A percentile compares a stretch with the other conserved stretches of the same genome.
Evolutionary conservation across 805 yeast species (phyloP).

Genomic region (Zygotorulaspora danielsina): DNA sequence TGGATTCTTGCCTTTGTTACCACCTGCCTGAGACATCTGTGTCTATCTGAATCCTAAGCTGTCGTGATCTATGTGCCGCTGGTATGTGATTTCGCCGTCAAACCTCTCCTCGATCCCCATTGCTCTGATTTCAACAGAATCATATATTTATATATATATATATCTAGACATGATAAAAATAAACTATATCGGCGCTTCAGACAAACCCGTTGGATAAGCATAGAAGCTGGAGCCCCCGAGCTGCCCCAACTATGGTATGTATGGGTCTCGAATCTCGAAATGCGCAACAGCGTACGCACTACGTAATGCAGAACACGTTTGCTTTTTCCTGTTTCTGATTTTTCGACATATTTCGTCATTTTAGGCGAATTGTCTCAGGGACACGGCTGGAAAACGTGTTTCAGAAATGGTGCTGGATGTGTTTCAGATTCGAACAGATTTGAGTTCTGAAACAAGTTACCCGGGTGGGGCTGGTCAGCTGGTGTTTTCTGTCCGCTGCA

Average conservation of each 20-base stretch:
- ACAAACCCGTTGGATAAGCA: too few relatives aligned
- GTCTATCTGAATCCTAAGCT: background rate
- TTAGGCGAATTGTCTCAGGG: background rate
- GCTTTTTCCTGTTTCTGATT: background rate
- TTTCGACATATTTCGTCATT: constrained; percentile 1
- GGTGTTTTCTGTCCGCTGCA: too few relatives aligned
- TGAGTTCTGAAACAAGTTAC: too few relatives aligned
- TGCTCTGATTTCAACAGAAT: background rate
- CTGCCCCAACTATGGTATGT: background rate
- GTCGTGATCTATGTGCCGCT: background rate
- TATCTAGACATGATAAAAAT: too few relatives aligned
- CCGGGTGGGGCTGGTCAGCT: too few relatives aligned
- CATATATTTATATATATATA: background rate
- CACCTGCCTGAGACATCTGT: constrained; percentile 6
- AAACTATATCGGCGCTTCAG: too few relatives aligned
- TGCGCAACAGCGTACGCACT: background rate
- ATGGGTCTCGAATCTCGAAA: background rate
- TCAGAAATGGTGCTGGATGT: background rate
- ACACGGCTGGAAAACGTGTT: background rate
- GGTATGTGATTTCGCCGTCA: too few relatives aligned
- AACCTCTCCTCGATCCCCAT: too few relatives aligned
- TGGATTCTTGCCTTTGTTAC: constrained; percentile 2
- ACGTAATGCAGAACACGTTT: background rate
- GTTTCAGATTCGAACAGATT: too few relatives aligned
- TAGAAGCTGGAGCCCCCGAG: too few relatives aligned